Conservation (phyloP, 371 early-diverging fungal genomes). For the Syncephalis fuscata region DNA sequence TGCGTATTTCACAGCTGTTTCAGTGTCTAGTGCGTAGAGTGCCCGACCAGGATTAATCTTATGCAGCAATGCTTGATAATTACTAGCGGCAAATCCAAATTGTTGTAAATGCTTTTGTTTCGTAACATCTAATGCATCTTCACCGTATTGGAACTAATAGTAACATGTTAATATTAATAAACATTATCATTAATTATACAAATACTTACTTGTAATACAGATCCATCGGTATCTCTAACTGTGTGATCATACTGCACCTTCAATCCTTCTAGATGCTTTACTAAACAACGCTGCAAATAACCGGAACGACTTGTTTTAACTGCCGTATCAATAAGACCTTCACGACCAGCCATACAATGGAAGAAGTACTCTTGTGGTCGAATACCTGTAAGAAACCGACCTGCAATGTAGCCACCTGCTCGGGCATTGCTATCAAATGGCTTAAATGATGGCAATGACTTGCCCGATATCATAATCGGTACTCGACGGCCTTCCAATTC, state of each 20-base stretch:
- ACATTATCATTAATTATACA: too few relatives aligned
- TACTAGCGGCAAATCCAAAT: slow-evolving; percentile 88
- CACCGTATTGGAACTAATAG: slow-evolving; percentile 86
- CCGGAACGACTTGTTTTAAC: slow-evolving; percentile 99
- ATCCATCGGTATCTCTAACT: slow-evolving; percentile 89
- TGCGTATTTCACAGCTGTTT: slow-evolving; percentile 56
- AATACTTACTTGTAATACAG: slow-evolving; percentile 54
- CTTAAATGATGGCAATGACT: slow-evolving; percentile 92
- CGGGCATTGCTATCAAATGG: slow-evolving; percentile 77
- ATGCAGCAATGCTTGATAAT: slow-evolving; percentile 62
- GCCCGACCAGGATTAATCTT: slow-evolving; percentile 68
- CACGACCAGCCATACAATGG: slow-evolving; percentile 99
- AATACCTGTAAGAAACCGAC: slow-evolving; percentile 99
- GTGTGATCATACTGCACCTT: slow-evolving; percentile 94
- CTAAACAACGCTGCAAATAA: slow-evolving; percentile 98
- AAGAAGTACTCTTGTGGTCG: slow-evolving; percentile 87
- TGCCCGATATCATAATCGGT: slow-evolving; percentile 95
- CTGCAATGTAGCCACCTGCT: slow-evolving; percentile 97
- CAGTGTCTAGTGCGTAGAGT: slow-evolving; percentile 51
- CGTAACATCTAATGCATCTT: slow-evolving; percentile 96
- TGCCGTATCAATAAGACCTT: slow-evolving; percentile 99
- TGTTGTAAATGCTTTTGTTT: slow-evolving; percentile 83
- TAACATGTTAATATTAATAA: too few relatives aligned
- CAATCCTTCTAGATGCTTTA: slow-evolving; percentile 98
- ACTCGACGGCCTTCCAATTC: slow-evolving; percentile 99